These are phyloP conservation scores for Yamadazyma scolyti DNA, from an alignment of 805 yeast genomes.

Conservation along the genomic window DNA sequence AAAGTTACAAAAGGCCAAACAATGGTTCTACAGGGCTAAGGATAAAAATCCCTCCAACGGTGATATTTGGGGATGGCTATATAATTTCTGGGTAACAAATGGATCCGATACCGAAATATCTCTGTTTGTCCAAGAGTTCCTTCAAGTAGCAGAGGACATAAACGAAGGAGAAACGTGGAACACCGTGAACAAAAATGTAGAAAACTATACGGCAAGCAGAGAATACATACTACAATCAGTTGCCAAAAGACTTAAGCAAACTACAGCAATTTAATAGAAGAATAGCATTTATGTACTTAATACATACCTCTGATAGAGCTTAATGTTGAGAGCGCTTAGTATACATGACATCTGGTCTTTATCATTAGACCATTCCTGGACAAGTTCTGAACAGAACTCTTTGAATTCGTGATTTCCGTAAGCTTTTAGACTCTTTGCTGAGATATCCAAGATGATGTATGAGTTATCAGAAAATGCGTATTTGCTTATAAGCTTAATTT, in stretches of 20 bases:
- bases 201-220: constrained; percentile 39
- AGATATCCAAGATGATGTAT: constrained; percentile 55
- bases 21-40: constrained; percentile 73
- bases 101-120: constrained; percentile 35
- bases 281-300: constrained; percentile 3
- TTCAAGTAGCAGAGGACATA: constrained; percentile 44
- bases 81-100: constrained; percentile 39
- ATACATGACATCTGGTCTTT: constrained; percentile 74
- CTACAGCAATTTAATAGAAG: constrained; percentile 9
- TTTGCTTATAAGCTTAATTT: constrained; percentile 52
- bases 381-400: constrained; percentile 43
- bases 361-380: constrained; percentile 64
- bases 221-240: constrained; percentile 37
- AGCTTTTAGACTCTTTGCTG: constrained; percentile 52
- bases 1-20: constrained; percentile 56
- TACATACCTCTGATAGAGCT: constrained; percentile 48
- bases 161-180: constrained; percentile 64
- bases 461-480: constrained; percentile 31
- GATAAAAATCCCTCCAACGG: constrained; percentile 58
- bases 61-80: constrained; percentile 72
- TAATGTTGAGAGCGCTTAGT: constrained; percentile 68
- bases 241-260: constrained; percentile 9
- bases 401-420: constrained; percentile 39
- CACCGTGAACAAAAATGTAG: constrained; percentile 42
- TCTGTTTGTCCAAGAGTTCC: constrained; percentile 31